Conservation (phyloP, 2,329 filamentous ascomycete genomes). For the Calonectria leucothoes region DNA sequence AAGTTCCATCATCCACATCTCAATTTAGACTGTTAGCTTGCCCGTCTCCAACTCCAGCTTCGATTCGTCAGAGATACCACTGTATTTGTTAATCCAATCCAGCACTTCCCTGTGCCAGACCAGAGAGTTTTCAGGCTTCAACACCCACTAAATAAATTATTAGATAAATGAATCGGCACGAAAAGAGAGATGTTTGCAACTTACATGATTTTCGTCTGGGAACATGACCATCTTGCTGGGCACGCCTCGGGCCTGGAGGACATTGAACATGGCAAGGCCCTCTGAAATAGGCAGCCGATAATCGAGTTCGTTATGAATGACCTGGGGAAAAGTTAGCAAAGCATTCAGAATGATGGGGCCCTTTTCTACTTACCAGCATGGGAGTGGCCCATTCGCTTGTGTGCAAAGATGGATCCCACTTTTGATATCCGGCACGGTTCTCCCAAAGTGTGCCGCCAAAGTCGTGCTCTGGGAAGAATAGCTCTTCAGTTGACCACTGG, state of each 20-base stretch:
- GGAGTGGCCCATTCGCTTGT: constrained; percentile 85
- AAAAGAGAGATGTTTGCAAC: constrained; percentile 19
- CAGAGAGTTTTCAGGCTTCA: constrained; percentile 91
- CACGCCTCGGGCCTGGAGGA: constrained; percentile 79
- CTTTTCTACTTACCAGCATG: constrained; percentile 70
- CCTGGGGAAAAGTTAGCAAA: constrained; percentile 40
- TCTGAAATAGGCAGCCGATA: constrained; percentile 89
- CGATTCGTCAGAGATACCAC: constrained; percentile 53
- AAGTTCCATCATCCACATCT: neutral
- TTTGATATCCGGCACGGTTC: constrained; percentile 71
- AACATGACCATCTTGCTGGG: constrained; percentile 85
- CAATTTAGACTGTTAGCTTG: constrained; percentile 29
- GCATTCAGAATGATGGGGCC: neutral
- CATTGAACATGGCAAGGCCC: constrained; percentile 86
- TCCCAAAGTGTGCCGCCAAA: constrained; percentile 73
- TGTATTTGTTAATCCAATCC: constrained; percentile 78
- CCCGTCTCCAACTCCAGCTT: constrained; percentile 33
- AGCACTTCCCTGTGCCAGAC: constrained; percentile 91
- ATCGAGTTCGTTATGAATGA: constrained; percentile 90
- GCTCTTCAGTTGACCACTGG: constrained; percentile 73
- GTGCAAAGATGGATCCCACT: constrained; percentile 75
- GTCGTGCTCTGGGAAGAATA: constrained; percentile 78
- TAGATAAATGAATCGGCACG: neutral
- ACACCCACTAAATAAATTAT: constrained; percentile 70
- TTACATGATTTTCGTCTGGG: constrained; percentile 75